Evolutionary conservation across 73 alveolate genomes (phyloP).

Genomic region (Symbiodinium natans): DNA sequence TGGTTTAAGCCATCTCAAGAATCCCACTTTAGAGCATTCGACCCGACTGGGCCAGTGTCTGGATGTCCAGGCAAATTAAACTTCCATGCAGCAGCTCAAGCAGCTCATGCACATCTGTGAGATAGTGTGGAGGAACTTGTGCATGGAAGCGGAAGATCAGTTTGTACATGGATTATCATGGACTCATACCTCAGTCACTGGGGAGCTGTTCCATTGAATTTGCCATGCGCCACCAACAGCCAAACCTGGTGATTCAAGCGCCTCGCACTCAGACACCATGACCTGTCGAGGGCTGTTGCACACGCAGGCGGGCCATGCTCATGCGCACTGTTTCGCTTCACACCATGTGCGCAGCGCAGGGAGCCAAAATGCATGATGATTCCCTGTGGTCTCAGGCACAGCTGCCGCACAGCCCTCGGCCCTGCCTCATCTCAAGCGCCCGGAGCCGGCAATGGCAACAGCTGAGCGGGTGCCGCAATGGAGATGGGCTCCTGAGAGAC

Average conservation of each 20-base stretch:
- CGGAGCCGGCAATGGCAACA: constrained; percentile 8
- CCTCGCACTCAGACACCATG: neutral
- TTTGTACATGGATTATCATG: neutral
- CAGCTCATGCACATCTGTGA: no score
- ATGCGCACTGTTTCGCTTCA: no score
- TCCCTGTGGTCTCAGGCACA: no score
- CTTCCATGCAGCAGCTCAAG: neutral
- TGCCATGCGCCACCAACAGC: neutral
- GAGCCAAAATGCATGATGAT: no score
- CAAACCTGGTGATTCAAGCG: no score
- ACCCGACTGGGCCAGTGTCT: neutral
- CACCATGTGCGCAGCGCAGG: no score
- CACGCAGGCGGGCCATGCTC: no score
- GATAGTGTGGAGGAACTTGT: no score
- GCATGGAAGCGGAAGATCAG: constrained; percentile 9
- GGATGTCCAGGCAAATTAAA: neutral
- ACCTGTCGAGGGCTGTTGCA: no score
- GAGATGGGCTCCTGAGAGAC: constrained; percentile 19
- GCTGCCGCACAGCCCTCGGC: no score
- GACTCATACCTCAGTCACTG: no score
- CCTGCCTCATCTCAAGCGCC: no score
- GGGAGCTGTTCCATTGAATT: neutral
- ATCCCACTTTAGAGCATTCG: constrained; percentile 3
- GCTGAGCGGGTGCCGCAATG: neutral
- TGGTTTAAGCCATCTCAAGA: neutral